A percentile compares a stretch with the other conserved stretches of the same genome.
Evolutionary conservation across 1,139 yeast species (phyloP).

Genomic region (Saccharomyces hybrid): DNA sequence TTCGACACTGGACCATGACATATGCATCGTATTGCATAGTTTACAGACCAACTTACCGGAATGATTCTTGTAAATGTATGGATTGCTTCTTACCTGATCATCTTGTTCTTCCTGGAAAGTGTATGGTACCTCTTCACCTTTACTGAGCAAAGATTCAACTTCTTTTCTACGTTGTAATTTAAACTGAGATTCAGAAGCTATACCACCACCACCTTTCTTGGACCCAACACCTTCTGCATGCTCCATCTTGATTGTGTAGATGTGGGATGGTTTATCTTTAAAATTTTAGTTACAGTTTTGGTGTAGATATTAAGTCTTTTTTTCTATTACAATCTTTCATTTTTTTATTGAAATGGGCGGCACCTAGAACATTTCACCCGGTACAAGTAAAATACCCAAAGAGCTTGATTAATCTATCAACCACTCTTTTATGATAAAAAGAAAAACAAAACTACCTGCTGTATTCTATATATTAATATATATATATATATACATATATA

Average conservation of each 20-base stretch:
- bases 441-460: background rate
- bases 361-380: background rate
- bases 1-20: slow-evolving; percentile 53
- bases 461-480: background rate
- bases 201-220: slow-evolving; percentile 49
- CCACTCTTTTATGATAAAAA: background rate
- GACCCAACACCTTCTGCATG: slow-evolving; percentile 43
- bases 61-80: slow-evolving; percentile 58
- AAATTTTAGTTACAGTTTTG: too few species aligned
- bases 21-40: slow-evolving; percentile 55
- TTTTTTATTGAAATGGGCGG: background rate
- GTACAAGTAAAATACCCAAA: background rate
- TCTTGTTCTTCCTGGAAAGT: slow-evolving; percentile 43
- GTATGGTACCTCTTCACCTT: slow-evolving; percentile 36
- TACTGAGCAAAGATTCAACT: slow-evolving; percentile 45
- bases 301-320: too few species aligned
- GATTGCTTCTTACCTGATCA: slow-evolving; percentile 37
- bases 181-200: slow-evolving; percentile 53
- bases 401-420: too few species aligned
- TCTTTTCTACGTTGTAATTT: slow-evolving; percentile 51
- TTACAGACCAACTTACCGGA: slow-evolving; percentile 59
- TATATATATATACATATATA: too few species aligned
- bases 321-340: background rate
- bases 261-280: background rate
- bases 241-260: slow-evolving; percentile 30